Evolutionary conservation across 2,329 filamentous ascomycete genomes (phyloP), one percentile per base, ranked within the genome.

Genomic region (Cladosporium sp.): DNA sequence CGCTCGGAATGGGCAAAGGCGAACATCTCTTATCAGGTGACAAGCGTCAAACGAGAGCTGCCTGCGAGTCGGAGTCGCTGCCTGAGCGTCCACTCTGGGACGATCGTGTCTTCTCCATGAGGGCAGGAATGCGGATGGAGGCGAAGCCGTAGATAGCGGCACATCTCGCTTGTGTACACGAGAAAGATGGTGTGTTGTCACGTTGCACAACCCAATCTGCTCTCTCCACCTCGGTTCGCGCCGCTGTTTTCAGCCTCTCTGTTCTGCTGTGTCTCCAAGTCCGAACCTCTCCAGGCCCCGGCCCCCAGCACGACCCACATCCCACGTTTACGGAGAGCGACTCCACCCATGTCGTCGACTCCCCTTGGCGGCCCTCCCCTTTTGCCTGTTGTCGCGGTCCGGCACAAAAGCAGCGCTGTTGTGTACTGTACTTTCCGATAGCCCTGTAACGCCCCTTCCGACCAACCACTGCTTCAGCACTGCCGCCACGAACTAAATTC

Each of bases 401-500:
- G 49, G 60, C 49, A 34, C 49, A 51, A 39, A 51, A 36, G 48
- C 60, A 43, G 60, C 49, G 60, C 60, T 63, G 39, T 56, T 34
- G 23, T 43, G 49, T 56, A 28, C 25, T 26, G 30, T 46, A 23
- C 54, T 57, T 8, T 56, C 34, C 34, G 56, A 18, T 57, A 57
- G 57, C 57, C 57, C 58, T 61, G 58, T 30, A 46, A 61, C 58
- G 58, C 58, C 39, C n/a, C 58, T 61, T 46, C 58, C 58, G 46
- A 51, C 32, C 46, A 51, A 61, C 58, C 46, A 43, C 25, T 36
- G 56, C 56, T 36, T 46, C 46, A 61, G 46, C 58, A 51, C 58
- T 51, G 58, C 58, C 26, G 25, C 58, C 32, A 49, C 58, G 46
- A 39, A 51, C 46, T 51, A 21, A 25, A 34, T 13, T 43, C 34